phyloP scores from a whole-genome alignment of 1,139 yeast species.

The Saccharomyces hybrid region DNA sequence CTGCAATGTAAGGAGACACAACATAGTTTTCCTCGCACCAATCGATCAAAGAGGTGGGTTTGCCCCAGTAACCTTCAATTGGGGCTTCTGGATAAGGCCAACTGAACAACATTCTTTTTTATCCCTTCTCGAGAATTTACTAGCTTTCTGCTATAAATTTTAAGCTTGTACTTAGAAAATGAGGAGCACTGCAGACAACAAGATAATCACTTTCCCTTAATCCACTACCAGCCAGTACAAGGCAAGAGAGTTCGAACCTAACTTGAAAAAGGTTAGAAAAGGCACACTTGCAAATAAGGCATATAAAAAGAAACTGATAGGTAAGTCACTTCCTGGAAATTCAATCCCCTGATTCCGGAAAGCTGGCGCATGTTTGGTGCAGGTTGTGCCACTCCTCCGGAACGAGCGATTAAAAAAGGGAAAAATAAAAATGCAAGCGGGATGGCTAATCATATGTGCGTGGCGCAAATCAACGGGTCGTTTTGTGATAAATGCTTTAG shows the following conservation, averaged over 20 bases:
- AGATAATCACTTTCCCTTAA: background rate
- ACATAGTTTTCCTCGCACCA: conserved; percentile 97
- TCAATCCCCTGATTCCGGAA: background rate
- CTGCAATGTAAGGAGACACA: conserved; percentile 79
- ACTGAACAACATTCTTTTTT: conserved; percentile 11
- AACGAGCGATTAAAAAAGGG: background rate
- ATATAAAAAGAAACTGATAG: background rate
- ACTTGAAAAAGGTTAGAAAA: background rate
- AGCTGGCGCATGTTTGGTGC: background rate
- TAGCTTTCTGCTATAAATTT: background rate
- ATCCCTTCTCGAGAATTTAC: background rate
- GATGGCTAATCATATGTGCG: background rate
- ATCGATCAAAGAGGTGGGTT: conserved; percentile 61
- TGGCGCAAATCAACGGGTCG: background rate
- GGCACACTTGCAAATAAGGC: background rate
- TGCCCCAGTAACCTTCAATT: conserved; percentile 34
- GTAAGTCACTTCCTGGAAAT: background rate
- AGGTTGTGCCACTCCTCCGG: background rate
- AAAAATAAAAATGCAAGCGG: background rate
- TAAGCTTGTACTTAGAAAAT: background rate
- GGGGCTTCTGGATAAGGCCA: conserved; percentile 33
- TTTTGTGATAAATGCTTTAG: background rate
- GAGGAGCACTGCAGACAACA: background rate
- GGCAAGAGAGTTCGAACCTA: background rate
- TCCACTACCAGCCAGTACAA: background rate